Evolutionary conservation across 495 filamentous ascomycete genomes (phyloP).

Genomic region (Penicillium paxilli): DNA sequence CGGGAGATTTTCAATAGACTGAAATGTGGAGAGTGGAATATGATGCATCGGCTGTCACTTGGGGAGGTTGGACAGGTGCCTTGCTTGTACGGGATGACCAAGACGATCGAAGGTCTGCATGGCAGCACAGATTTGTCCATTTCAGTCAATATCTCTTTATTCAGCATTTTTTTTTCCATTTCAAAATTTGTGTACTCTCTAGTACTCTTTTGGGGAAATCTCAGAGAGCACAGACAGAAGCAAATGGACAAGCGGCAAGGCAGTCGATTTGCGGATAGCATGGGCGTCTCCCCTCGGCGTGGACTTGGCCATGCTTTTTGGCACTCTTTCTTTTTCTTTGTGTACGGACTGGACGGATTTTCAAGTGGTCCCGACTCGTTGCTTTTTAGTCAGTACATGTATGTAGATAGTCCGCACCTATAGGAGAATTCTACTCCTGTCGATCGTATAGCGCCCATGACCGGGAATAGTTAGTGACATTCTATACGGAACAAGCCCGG

Average conservation of each 20-base stretch:
- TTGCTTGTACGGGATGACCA: slow-evolving; percentile 11
- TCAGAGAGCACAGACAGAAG: not conserved
- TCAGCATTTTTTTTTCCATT: too few species aligned
- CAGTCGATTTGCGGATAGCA: not conserved
- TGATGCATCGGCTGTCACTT: not conserved
- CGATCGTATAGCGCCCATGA: not conserved
- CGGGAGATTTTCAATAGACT: slow-evolving; percentile 18
- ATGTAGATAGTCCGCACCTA: not conserved
- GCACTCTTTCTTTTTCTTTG: not conserved
- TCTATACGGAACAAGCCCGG: not conserved
- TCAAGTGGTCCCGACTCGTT: not conserved
- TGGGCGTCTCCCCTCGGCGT: not conserved
- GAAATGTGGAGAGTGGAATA: slow-evolving; percentile 1
- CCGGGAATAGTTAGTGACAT: not conserved
- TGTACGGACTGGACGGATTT: not conserved
- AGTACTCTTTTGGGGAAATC: not conserved
- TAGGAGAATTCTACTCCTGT: not conserved
- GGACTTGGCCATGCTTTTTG: not conserved
- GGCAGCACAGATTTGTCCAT: too few species aligned
- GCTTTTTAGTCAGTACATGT: not conserved
- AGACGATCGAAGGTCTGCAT: not conserved
- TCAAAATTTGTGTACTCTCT: not conserved
- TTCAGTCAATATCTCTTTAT: too few species aligned
- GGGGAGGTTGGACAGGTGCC: slow-evolving; percentile 1
- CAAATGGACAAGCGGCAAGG: not conserved